phyloP scores from a whole-genome alignment of 129 eudicot species.

The Pittosporum tobira region DNA sequence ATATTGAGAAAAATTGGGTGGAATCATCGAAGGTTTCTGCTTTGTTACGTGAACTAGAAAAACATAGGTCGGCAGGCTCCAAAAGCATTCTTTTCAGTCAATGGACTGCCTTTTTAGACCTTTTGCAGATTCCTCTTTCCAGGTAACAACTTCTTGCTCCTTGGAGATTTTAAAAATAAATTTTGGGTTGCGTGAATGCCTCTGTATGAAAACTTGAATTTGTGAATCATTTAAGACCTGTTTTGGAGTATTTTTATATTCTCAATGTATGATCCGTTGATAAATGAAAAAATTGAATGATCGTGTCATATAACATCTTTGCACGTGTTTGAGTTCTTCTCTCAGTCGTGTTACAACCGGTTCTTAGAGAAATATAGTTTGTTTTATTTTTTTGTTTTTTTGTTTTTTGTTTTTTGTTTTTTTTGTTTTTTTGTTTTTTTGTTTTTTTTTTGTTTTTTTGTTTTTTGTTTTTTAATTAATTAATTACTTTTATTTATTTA shows the following conservation, averaged over 20 bases:
- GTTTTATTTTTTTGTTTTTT: no score
- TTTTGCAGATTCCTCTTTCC: constrained; percentile 76
- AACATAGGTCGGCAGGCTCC: constrained; percentile 49
- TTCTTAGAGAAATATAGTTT: no score
- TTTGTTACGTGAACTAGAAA: constrained; percentile 54
- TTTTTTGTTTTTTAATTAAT: no score
- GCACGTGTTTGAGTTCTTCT: not conserved
- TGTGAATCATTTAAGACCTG: not conserved
- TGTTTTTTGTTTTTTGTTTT: no score
- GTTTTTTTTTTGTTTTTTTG: no score
- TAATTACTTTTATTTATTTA: no score
- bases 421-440: no score
- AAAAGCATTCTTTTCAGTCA: constrained; percentile 93
- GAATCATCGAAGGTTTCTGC: constrained; percentile 85
- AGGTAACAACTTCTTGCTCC: constrained; percentile 34
- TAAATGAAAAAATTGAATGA: constrained; percentile 1
- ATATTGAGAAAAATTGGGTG: constrained; percentile 84
- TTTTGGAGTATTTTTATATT: constrained; percentile 3
- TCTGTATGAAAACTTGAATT: not conserved
- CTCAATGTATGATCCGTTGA: not conserved
- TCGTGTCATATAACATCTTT: not conserved
- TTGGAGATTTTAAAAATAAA: not conserved
- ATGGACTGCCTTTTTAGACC: constrained; percentile 97
- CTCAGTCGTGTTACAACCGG: not conserved
- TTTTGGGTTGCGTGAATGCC: not conserved